Percentiles rank a stretch among this genome's conserved stretches.
Evolutionary conservation across 108 stramenopile species (phyloP).

Genomic region (Parmales sp.): DNA sequence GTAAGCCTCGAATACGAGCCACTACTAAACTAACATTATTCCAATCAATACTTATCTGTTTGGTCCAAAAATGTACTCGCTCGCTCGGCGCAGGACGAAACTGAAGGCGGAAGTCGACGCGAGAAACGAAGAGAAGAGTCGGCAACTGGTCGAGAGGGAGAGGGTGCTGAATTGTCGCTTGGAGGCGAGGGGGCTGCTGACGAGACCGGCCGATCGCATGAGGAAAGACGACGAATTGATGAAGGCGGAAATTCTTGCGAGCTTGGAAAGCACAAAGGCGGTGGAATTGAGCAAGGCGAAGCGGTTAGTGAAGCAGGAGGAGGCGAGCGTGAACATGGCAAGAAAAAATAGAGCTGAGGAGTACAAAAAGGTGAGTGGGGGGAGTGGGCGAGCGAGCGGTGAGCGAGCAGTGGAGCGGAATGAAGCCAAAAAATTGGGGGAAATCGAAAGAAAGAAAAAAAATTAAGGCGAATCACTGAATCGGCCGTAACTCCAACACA

Average conservation of each 20-base stretch:
- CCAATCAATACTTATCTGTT: too few species aligned
- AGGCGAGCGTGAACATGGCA: background rate
- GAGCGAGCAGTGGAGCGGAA: too few species aligned
- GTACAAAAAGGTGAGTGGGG: too few species aligned
- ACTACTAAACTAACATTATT: too few species aligned
- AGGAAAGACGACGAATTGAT: background rate
- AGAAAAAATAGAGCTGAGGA: background rate
- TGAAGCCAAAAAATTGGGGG: too few species aligned
- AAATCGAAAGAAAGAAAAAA: too few species aligned
- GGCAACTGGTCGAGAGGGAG: background rate
- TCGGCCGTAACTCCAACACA: too few species aligned
- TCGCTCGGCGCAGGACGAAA: background rate
- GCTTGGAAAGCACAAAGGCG: background rate
- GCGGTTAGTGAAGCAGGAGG: background rate
- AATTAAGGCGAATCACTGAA: too few species aligned
- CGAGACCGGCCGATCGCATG: background rate
- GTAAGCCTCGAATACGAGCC: too few species aligned
- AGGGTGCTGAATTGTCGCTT: background rate
- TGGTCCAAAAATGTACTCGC: too few species aligned
- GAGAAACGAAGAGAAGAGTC: background rate
- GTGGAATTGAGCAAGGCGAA: background rate
- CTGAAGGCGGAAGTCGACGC: constrained; percentile 2
- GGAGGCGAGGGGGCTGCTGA: background rate
- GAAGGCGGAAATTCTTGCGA: background rate
- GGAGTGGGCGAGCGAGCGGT: too few species aligned